These are phyloP conservation scores for Pythium sukuiense DNA, from an alignment of 352 stramenopile species.

Conservation along the genomic window DNA sequence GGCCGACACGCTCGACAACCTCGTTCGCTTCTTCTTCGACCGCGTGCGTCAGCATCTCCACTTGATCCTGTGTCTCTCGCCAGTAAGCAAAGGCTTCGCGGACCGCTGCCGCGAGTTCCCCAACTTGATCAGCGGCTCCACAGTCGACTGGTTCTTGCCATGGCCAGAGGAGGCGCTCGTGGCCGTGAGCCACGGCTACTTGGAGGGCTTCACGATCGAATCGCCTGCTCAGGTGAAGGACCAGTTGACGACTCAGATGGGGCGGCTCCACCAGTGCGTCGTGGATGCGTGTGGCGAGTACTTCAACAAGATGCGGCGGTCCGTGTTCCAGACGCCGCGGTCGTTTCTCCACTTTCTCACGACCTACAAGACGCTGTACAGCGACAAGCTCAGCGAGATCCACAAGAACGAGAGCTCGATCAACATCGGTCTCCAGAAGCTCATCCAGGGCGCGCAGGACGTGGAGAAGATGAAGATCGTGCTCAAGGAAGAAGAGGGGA, in stretches of 20 bases:
- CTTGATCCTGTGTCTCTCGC: conserved; percentile 86
- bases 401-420: conserved; percentile 79
- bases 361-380: conserved; percentile 79
- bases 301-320: conserved; percentile 70
- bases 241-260: conserved; percentile 70
- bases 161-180: conserved; percentile 89
- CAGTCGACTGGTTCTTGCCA: conserved; percentile 90
- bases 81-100: conserved; percentile 73
- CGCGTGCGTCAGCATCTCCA: conserved; percentile 84
- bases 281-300: conserved; percentile 70
- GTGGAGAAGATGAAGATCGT: conserved; percentile 91
- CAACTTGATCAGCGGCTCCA: conserved; percentile 84
- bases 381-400: conserved; percentile 74
- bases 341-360: conserved; percentile 87
- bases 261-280: conserved; percentile 69
- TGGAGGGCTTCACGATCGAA: conserved; percentile 71
- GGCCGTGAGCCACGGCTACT: conserved; percentile 77
- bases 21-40: conserved; percentile 87
- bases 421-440: conserved; percentile 86
- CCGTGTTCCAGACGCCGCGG: conserved; percentile 89
- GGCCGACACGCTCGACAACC: conserved; percentile 75
- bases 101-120: conserved; percentile 88
- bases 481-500: conserved; percentile 86
- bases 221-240: conserved; percentile 57
- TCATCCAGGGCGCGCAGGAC: conserved; percentile 83